Percentiles rank a stretch among this genome's conserved stretches.
phyloP scores from a whole-genome alignment of 2,329 filamentous ascomycete species.

The Alternaria arbusti region DNA sequence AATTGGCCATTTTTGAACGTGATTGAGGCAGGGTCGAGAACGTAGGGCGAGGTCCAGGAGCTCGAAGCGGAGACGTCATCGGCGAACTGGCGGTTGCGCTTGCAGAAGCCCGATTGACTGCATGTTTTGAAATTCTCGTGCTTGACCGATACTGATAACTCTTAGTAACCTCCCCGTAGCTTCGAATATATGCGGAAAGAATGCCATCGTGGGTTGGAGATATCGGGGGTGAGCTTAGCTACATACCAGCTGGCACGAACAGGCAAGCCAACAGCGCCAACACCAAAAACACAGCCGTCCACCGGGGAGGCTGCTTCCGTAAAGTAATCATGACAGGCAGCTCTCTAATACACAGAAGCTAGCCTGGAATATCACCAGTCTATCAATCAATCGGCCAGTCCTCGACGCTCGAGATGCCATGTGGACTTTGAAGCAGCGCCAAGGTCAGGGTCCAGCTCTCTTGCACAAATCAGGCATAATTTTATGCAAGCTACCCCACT shows the following conservation, averaged over 20 bases:
- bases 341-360: conserved; percentile 22
- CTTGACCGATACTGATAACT: conserved; percentile 76
- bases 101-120: conserved; percentile 94
- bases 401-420: conserved; percentile 17
- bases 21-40: conserved; percentile 73
- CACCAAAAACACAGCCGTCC: conserved; percentile 61
- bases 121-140: conserved; percentile 98
- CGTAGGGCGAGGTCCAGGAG: conserved; percentile 82
- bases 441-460: conserved; percentile 12
- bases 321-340: conserved; percentile 37
- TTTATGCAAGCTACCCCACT: conserved; percentile 18
- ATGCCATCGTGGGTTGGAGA: neutral
- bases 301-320: conserved; percentile 57
- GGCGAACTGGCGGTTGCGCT: conserved; percentile 88
- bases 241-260: conserved; percentile 48
- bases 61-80: conserved; percentile 72
- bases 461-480: conserved; percentile 12
- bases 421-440: conserved; percentile 19
- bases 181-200: neutral
- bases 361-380: conserved; percentile 20
- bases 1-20: conserved; percentile 81
- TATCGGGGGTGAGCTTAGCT: conserved; percentile 4
- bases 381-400: neutral
- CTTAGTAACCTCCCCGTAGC: conserved; percentile 6
- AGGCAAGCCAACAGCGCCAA: conserved; percentile 42